Evolutionary conservation across 2,329 filamentous ascomycete species (phyloP).

Genomic region (Fonsecaea erecta): DNA sequence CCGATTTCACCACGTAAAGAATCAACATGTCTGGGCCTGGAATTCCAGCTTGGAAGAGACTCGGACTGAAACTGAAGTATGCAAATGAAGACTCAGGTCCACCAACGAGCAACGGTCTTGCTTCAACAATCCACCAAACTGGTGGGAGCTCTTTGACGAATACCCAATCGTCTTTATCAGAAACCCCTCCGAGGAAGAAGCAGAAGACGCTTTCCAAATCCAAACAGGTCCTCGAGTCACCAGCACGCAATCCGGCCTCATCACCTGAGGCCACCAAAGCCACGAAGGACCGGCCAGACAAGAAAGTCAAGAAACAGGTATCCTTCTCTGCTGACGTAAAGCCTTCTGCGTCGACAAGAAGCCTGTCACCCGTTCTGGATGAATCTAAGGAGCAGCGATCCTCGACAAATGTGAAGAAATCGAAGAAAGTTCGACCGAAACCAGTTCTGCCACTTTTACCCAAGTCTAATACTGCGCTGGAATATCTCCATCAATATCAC

Average conservation of each 20-base stretch:
- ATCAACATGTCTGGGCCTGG: constrained; percentile 23
- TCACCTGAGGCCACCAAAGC: background rate
- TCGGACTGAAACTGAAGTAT: constrained; percentile 65
- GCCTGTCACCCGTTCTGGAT: background rate
- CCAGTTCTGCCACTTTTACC: constrained; percentile 33
- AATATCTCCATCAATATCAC: constrained; percentile 79
- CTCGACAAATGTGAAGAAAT: constrained; percentile 40
- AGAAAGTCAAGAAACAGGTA: constrained; percentile 47
- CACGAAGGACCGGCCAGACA: background rate
- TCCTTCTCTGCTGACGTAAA: constrained; percentile 69
- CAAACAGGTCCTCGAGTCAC: background rate
- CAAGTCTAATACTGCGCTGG: constrained; percentile 38
- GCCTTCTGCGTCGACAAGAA: constrained; percentile 44
- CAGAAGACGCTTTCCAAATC: constrained; percentile 12
- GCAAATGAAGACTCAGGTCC: constrained; percentile 44
- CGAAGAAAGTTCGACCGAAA: constrained; percentile 39
- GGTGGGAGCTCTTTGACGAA: background rate
- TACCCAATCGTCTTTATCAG: background rate
- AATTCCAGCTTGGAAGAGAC: constrained; percentile 64
- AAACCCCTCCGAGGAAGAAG: constrained; percentile 31
- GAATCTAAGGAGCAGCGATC: constrained; percentile 9
- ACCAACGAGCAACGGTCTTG: background rate
- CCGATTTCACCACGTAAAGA: background rate
- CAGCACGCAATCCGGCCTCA: background rate
- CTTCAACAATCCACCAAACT: constrained; percentile 9